These are phyloP conservation scores for Didymella pinodella DNA, from an alignment of 2,329 filamentous ascomycete genomes.

Conservation along the genomic window DNA sequence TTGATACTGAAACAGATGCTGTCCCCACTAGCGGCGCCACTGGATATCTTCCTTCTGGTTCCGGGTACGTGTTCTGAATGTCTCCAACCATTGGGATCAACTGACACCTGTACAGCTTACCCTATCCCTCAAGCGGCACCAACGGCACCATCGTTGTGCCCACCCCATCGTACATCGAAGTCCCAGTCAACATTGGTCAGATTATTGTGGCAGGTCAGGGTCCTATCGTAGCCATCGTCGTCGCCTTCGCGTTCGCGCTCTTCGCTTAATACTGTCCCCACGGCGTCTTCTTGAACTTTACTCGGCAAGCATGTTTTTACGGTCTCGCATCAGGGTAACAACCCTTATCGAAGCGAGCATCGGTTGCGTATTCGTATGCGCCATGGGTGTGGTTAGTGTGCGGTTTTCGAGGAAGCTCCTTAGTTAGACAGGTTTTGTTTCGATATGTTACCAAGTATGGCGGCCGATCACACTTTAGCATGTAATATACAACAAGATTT, in stretches of 20 bases:
- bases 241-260: slow-evolving; percentile 39
- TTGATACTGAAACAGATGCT: slow-evolving; percentile 28
- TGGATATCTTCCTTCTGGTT: slow-evolving; percentile 32
- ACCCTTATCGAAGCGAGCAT: slow-evolving; percentile 31
- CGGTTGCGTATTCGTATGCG: slow-evolving; percentile 23
- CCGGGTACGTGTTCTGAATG: slow-evolving; percentile 32
- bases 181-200: slow-evolving; percentile 37
- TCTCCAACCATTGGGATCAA: neutral
- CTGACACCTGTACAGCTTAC: slow-evolving; percentile 25
- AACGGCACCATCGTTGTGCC: slow-evolving; percentile 38
- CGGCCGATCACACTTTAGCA: slow-evolving; percentile 35
- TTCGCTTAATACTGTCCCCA: slow-evolving; percentile 31
- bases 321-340: slow-evolving; percentile 28
- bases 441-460: slow-evolving; percentile 43
- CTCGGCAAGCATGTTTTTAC: slow-evolving; percentile 24
- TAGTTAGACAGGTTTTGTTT: slow-evolving; percentile 37
- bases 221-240: slow-evolving; percentile 37
- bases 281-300: neutral
- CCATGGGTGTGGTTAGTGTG: slow-evolving; percentile 24
- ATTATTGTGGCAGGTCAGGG: slow-evolving; percentile 33
- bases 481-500: slow-evolving; percentile 37
- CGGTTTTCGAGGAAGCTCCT: slow-evolving; percentile 35
- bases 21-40: slow-evolving; percentile 32
- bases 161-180: slow-evolving; percentile 35
- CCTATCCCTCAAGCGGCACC: slow-evolving; percentile 26